Base-by-base conservation (phyloP, 495 filamentous ascomycete species). In the Aspergillus sclerotioniger region DNA sequence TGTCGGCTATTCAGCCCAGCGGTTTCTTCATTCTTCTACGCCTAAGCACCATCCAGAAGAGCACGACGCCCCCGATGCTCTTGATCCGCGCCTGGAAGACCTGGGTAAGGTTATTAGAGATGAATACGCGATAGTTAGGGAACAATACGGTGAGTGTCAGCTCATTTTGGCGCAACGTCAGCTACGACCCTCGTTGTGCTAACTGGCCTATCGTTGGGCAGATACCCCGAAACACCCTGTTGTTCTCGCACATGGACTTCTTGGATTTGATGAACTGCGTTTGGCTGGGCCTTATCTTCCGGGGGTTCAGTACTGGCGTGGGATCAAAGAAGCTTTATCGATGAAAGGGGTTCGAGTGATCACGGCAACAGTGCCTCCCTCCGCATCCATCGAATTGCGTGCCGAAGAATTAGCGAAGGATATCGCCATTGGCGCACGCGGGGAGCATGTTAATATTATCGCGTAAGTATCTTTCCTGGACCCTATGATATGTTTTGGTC, bases 261-360 rank as follows among this genome's bases (percentile, higher is more conserved):
- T 98, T 37, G 93, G 93, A 35, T 98, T 98, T 71, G 87, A 91
- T 56, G 88, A 96, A 69, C 75, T 96, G 49, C 86, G 79, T 31
- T 72, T 95, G 6, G 87, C 84, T 8, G 89, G 90, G 12, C 76
- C 74, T 43, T 81, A 81, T 57, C 71, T 96, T 3, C 92, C 91
- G 0, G 82, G 87, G 3, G 84, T 98, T 20, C 84, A 89, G 37
- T 98, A 98, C 70, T 98, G 93, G 93, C 85, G 88, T 33, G 93
- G 93, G 1, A 96, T 98, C 59, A 84, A 82, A 35, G 88, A 94
- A 57, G 90, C 88, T 3, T 74, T 97, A 17, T 75, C 70, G 9
- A 81, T 86, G 46, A 87, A 89, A 59, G 86, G 85, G 3, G 79
- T 90, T 16, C 82, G 92, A 61, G 90, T 97, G 33, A 90, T 96